A percentile compares a stretch with the other conserved stretches of the same genome.
phyloP scores from a whole-genome alignment of 257 asterid species.

The Penstemon eatonii region DNA sequence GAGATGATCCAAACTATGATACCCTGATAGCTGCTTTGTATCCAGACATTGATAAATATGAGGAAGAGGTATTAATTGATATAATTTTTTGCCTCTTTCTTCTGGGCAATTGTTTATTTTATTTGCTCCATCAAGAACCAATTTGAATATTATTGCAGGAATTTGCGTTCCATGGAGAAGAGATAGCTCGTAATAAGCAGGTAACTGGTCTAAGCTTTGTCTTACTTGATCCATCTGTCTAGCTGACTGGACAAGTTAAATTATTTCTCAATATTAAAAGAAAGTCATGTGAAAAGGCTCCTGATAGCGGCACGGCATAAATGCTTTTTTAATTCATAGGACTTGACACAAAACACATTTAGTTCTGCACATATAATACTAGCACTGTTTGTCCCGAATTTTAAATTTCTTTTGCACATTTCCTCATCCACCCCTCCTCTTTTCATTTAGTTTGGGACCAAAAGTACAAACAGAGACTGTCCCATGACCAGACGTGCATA shows the following conservation, averaged over 20 bases:
- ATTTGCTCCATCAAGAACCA: constrained; percentile 28
- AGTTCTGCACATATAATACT: too few relatives aligned
- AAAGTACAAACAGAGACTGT: too few relatives aligned
- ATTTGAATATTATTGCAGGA: constrained; percentile 55
- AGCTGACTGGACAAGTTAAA: background rate
- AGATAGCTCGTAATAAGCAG: constrained; percentile 90
- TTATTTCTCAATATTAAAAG: constrained; percentile 5
- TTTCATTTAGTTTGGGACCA: too few relatives aligned
- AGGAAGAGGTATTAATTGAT: constrained; percentile 75
- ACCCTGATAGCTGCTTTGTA: constrained; percentile 79
- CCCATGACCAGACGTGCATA: too few relatives aligned
- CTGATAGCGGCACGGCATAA: background rate
- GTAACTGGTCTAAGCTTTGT: constrained; percentile 38
- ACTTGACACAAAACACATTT: too few relatives aligned
- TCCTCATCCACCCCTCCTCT: too few relatives aligned
- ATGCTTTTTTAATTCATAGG: too few relatives aligned
- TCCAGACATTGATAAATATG: constrained; percentile 93
- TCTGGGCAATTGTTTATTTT: constrained; percentile 14
- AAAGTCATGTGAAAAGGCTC: constrained; percentile 11
- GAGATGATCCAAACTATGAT: constrained; percentile 99
- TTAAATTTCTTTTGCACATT: too few relatives aligned
- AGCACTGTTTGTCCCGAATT: too few relatives aligned
- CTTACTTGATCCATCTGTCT: constrained; percentile 14
- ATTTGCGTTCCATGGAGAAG: constrained; percentile 93
- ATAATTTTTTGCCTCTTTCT: constrained; percentile 28